Evolutionary conservation across 139 green algal species (phyloP).

Genomic region (Gonium pectorale): DNA sequence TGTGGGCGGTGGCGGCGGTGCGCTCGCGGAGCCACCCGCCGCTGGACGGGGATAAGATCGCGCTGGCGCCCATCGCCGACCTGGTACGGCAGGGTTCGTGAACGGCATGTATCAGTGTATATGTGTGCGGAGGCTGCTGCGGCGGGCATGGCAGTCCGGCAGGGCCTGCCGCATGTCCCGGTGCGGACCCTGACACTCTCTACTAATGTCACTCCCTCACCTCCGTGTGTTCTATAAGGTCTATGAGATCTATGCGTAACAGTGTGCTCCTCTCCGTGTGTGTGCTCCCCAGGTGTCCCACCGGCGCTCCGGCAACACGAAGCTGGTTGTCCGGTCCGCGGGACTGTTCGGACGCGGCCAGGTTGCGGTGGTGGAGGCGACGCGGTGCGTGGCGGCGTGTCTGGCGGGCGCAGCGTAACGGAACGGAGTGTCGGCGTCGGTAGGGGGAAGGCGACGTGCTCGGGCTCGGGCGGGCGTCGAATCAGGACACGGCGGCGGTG

Average conservation of each 20-base stretch:
- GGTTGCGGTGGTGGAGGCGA: conserved; percentile 68
- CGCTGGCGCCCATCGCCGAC: conserved; percentile 87
- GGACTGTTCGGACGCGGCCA: conserved; percentile 71
- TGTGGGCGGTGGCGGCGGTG: conserved; percentile 87
- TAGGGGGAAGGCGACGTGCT: background rate
- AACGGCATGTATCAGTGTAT: too few relatives aligned
- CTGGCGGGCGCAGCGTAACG: conserved; percentile 13
- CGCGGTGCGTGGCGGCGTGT: background rate
- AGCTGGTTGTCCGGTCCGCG: conserved; percentile 58
- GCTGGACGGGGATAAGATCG: conserved; percentile 73
- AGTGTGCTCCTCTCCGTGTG: too few relatives aligned
- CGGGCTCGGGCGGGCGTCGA: background rate
- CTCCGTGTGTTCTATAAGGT: too few relatives aligned
- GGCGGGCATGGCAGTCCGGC: too few relatives aligned
- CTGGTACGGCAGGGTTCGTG: conserved; percentile 61
- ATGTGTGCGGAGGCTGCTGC: too few relatives aligned
- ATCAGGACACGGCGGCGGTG: too few relatives aligned
- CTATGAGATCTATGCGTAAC: too few relatives aligned
- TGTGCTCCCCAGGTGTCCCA: conserved; percentile 68
- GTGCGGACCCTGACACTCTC: too few relatives aligned
- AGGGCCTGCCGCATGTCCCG: too few relatives aligned
- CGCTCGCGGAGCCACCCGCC: conserved; percentile 76
- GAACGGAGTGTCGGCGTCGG: too few relatives aligned
- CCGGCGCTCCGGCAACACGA: conserved; percentile 48
- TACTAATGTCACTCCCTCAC: too few relatives aligned